These are phyloP conservation scores for Zasmidium cellare DNA, from an alignment of 2,329 filamentous ascomycete species.

Conservation along the genomic window DNA sequence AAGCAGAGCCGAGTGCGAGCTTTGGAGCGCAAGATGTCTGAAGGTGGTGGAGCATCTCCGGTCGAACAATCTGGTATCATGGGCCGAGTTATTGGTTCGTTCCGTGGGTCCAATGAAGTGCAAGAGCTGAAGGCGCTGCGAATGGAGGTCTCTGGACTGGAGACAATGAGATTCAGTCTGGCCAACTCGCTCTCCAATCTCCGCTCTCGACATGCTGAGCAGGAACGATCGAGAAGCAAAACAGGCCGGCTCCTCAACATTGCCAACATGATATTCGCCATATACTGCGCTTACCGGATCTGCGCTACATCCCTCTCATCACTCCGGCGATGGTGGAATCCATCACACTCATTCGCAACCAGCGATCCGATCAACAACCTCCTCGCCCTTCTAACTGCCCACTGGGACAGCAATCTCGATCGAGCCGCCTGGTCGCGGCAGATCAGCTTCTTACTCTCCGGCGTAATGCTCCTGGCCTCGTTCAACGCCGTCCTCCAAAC, in stretches of 20 bases:
- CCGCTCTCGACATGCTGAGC: constrained; percentile 62
- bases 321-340: constrained; percentile 56
- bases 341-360: constrained; percentile 59
- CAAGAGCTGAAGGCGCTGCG: constrained; percentile 58
- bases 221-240: constrained; percentile 66
- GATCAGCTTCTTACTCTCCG: constrained; percentile 80
- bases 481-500: constrained; percentile 85
- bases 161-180: constrained; percentile 75
- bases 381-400: constrained; percentile 74
- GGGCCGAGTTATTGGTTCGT: constrained; percentile 70
- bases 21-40: constrained; percentile 64
- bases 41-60: constrained; percentile 33
- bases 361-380: constrained; percentile 83
- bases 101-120: constrained; percentile 65
- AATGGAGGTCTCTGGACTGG: constrained; percentile 75
- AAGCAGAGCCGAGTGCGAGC: constrained; percentile 73
- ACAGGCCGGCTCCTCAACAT: constrained; percentile 65
- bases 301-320: constrained; percentile 69
- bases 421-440: constrained; percentile 80
- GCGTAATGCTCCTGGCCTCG: constrained; percentile 77
- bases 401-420: constrained; percentile 82
- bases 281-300: constrained; percentile 85
- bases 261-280: constrained; percentile 68
- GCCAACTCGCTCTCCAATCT: constrained; percentile 65
- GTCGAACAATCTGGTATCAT: constrained; percentile 60